A percentile compares a stretch with the other conserved stretches of the same genome.
phyloP scores from a whole-genome alignment of 1,139 yeast genomes.

The Sugiyamaella paludigena region DNA sequence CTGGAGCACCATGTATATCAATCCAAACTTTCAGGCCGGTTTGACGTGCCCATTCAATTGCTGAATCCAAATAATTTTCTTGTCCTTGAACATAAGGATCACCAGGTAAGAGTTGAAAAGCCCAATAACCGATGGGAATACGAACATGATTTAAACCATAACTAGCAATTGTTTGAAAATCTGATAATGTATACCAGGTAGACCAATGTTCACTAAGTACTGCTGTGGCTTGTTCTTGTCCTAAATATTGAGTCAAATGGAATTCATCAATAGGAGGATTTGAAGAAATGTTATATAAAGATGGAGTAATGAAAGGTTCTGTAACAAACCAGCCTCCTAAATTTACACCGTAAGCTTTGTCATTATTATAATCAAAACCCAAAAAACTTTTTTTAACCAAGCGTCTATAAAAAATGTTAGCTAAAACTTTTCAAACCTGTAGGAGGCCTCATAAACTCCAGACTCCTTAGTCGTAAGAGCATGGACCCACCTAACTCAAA shows the following conservation, averaged over 20 bases:
- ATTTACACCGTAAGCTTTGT: slow-evolving; percentile 71
- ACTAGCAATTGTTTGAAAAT: slow-evolving; percentile 57
- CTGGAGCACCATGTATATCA: slow-evolving; percentile 94
- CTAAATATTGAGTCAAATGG: slow-evolving; percentile 61
- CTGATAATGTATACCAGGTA: slow-evolving; percentile 73
- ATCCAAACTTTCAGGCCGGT: slow-evolving; percentile 76
- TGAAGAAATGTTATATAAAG: slow-evolving; percentile 58
- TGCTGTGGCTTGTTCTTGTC: slow-evolving; percentile 53
- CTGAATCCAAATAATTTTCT: slow-evolving; percentile 64
- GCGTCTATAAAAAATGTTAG: slow-evolving; percentile 5
- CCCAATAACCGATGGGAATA: slow-evolving; percentile 97
- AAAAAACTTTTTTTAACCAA: slow-evolving; percentile 9
- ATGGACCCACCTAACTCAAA: no score
- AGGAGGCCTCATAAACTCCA: no score
- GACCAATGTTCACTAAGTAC: slow-evolving; percentile 72
- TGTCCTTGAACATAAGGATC: slow-evolving; percentile 95
- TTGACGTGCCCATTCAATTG: slow-evolving; percentile 70
- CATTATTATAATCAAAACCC: slow-evolving; percentile 48
- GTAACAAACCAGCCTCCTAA: slow-evolving; percentile 92
- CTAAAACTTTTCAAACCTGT: not conserved
- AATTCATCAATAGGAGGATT: slow-evolving; percentile 77
- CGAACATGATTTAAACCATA: slow-evolving; percentile 83
- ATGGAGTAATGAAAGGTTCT: slow-evolving; percentile 81
- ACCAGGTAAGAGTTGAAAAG: slow-evolving; percentile 56
- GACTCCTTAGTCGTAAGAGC: no score